Conservation (phyloP, 768 basidiomycete genomes). For the Leccinum boreale region DNA sequence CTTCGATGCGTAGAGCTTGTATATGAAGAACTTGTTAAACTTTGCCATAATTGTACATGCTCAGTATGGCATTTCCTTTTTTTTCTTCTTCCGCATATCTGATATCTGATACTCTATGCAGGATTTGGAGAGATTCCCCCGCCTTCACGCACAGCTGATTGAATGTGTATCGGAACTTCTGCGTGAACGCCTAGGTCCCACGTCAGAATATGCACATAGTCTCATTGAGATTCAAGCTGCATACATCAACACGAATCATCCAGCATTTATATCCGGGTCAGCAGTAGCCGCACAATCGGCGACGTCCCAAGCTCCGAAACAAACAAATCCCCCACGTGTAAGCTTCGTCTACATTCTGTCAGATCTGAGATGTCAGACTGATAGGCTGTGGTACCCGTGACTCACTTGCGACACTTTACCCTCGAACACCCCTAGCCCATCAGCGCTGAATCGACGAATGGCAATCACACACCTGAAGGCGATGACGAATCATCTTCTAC, state of each 20-base stretch:
- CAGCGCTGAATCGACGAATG: constrained; percentile 61
- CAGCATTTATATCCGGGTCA: constrained; percentile 84
- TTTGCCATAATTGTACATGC: constrained; percentile 97
- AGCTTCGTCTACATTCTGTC: constrained; percentile 23
- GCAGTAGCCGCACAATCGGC: constrained; percentile 56
- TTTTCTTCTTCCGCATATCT: constrained; percentile 8
- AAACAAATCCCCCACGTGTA: constrained; percentile 51
- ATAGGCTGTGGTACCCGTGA: constrained; percentile 13
- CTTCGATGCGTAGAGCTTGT: constrained; percentile 96
- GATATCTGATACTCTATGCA: constrained; percentile 32
- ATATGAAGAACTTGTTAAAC: constrained; percentile 98
- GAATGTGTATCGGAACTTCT: constrained; percentile 97
- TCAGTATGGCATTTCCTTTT: constrained; percentile 46
- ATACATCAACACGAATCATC: constrained; percentile 99
- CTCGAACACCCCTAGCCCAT: constrained; percentile 44
- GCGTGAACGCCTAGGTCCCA: constrained; percentile 92
- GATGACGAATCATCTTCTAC: constrained; percentile 59
- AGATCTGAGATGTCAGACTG: constrained; percentile 7
- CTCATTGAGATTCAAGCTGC: constrained; percentile 97
- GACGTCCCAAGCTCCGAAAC: constrained; percentile 39
- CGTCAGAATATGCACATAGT: constrained; percentile 94
- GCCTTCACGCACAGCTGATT: constrained; percentile 87
- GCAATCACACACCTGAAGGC: constrained; percentile 47
- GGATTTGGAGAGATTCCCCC: constrained; percentile 96
- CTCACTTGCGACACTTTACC: constrained; percentile 5